Evolutionary conservation across 768 basidiomycete genomes (phyloP), one percentile per base, ranked within the genome.

Genomic region (Hygrophoropsis aurantiaca): DNA sequence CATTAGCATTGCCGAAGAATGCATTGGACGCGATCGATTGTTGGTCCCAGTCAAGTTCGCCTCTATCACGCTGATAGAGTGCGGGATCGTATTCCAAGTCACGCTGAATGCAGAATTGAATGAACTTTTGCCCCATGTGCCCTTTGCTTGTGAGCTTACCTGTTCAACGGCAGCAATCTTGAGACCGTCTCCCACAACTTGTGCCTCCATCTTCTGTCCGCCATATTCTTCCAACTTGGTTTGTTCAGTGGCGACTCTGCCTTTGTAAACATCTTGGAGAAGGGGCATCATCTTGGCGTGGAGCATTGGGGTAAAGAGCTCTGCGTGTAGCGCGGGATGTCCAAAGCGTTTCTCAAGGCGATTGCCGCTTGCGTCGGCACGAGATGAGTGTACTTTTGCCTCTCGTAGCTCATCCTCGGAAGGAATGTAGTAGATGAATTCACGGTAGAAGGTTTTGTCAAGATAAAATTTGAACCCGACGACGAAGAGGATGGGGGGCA

Each of bases 341-440:
- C 94, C 90, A 69, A 98, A 99, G 23, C 95, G 85, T 62, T 85
- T 92, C 70, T 85, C 85, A 24, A 98, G 80, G 26, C 87, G 80
- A 60, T 87, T 78, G 45, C 85, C 77, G 30, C 76, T 75, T 47
- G 77, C 72, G 62, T 97, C 94, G 1, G 81, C 78, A 39, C 83
- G 81, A 44, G 86, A 81, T 0, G 91, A 90, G 58, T 93, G 79
- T 3, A 94, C 78, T 56, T 90, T 84, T 39, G 85, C 82, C 33
- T 75, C 61, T 10, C 78, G 78, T 33, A 94, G 73, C 64, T 97
- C 94, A 2, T 80, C 71, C 32, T 88, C 83, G 2, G 83, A 79
- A 3, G 97, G 94, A n/a, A 78, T 81, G 69, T 86, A 97, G 72
- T 83, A 94, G 38, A 75, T 74, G 80, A 94, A 97, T 15, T 72